A percentile compares a stretch with the other conserved stretches of the same genome.
Evolutionary conservation across 495 filamentous ascomycete genomes (phyloP).

Genomic region (Lentithecium fluviatile): DNA sequence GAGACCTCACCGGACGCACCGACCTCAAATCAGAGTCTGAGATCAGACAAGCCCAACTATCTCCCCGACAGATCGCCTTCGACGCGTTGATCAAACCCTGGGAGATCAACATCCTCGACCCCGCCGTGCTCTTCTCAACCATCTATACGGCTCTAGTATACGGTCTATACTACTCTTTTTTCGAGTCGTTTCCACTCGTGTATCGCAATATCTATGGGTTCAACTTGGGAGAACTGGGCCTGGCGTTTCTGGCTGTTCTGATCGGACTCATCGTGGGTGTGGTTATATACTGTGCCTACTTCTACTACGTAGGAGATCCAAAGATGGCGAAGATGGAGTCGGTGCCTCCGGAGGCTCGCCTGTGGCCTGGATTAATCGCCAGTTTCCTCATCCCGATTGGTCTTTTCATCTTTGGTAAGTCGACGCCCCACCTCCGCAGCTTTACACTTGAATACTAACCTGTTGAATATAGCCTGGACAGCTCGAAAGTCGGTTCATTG

Average conservation of each 20-base stretch:
- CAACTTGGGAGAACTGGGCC: slow-evolving; percentile 48
- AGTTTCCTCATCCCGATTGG: slow-evolving; percentile 49
- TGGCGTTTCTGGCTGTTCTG: slow-evolving; percentile 55
- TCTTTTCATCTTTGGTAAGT: slow-evolving; percentile 55
- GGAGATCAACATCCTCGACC: slow-evolving; percentile 63
- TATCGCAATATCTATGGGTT: slow-evolving; percentile 53
- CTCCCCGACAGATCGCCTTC: slow-evolving; percentile 47
- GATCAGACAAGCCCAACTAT: slow-evolving; percentile 49
- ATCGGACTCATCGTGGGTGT: slow-evolving; percentile 46
- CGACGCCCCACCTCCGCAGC: no score
- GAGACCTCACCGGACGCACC: slow-evolving; percentile 41
- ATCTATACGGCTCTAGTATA: slow-evolving; percentile 63
- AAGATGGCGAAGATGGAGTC: slow-evolving; percentile 46
- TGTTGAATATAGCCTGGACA: no score
- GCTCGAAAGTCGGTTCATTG: slow-evolving; percentile 48
- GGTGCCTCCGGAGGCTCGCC: slow-evolving; percentile 47
- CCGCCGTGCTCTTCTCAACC: slow-evolving; percentile 62
- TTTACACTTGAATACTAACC: no score
- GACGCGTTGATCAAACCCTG: slow-evolving; percentile 62
- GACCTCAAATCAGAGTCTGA: slow-evolving; percentile 40
- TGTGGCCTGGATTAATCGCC: slow-evolving; percentile 49
- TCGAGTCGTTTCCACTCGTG: slow-evolving; percentile 73
- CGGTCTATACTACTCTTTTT: slow-evolving; percentile 69
- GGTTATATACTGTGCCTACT: slow-evolving; percentile 50
- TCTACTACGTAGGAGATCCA: slow-evolving; percentile 43